A percentile compares a stretch with the other conserved stretches of the same genome.
These are phyloP conservation scores for Actinomortierella wolfii DNA, from an alignment of 371 early-diverging fungal genomes.

Conservation along the genomic window DNA sequence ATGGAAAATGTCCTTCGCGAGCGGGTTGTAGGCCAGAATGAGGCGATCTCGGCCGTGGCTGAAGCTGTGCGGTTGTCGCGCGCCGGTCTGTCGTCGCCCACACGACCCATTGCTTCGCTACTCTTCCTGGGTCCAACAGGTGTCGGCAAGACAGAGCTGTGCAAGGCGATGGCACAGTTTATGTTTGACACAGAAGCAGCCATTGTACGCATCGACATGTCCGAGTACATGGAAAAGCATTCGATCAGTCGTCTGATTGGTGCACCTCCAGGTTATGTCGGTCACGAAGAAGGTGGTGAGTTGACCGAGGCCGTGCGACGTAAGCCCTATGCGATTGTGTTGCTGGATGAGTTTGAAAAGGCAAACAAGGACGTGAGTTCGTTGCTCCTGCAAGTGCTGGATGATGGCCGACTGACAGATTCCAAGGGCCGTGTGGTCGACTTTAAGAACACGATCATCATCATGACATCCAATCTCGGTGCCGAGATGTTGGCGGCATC, in stretches of 20 bases:
- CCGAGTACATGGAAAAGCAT: constrained; percentile 85
- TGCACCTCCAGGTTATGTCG: constrained; percentile 91
- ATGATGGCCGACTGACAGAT: constrained; percentile 92
- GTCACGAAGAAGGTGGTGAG: constrained; percentile 83
- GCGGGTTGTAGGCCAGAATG: constrained; percentile 88
- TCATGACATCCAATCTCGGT: constrained; percentile 90
- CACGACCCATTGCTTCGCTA: constrained; percentile 89
- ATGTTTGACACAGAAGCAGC: constrained; percentile 87
- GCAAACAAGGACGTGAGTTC: constrained; percentile 73
- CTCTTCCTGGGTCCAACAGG: constrained; percentile 95
- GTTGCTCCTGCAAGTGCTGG: constrained; percentile 83
- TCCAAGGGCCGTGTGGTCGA: constrained; percentile 84
- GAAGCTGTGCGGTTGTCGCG: constrained; percentile 80
- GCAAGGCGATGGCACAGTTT: constrained; percentile 88
- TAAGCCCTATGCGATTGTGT: constrained; percentile 87
- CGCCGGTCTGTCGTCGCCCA: constrained; percentile 81
- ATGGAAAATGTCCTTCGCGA: constrained; percentile 75
- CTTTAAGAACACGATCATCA: constrained; percentile 92
- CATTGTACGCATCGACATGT: constrained; percentile 92
- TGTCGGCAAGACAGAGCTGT: constrained; percentile 87
- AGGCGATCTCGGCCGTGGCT: constrained; percentile 79
- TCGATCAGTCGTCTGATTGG: constrained; percentile 89
- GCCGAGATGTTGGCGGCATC: constrained; percentile 56
- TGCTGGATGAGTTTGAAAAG: constrained; percentile 94
- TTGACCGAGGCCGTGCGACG: constrained; percentile 90